Conservation (phyloP, 257 asterid species). For the Jacaranda mimosifolia region DNA sequence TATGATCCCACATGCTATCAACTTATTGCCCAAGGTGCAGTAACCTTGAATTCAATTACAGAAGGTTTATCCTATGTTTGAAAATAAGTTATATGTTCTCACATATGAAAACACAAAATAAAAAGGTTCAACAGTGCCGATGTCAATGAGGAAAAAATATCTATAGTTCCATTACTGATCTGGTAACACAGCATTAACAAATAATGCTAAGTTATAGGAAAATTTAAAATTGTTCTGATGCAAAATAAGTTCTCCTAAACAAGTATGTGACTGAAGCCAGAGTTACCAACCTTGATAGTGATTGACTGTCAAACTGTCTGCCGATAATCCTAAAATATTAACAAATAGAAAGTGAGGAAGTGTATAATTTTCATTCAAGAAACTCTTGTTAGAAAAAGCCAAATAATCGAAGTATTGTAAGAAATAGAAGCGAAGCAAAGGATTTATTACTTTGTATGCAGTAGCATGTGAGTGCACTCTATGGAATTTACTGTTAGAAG, state of each 20-base stretch:
- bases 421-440: background rate
- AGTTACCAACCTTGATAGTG: constrained; percentile 88
- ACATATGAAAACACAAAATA: background rate
- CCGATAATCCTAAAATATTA: constrained; percentile 75
- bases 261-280: background rate
- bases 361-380: background rate
- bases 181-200: constrained; percentile 13
- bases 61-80: constrained; percentile 5
- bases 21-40: too few relatives aligned
- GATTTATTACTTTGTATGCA: background rate
- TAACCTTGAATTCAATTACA: background rate
- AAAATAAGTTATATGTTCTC: background rate
- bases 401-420: constrained; percentile 29
- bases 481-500: background rate
- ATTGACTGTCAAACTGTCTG: constrained; percentile 76
- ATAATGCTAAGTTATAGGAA: background rate
- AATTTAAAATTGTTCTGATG: background rate
- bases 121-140: background rate
- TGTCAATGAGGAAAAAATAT: background rate
- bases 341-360: constrained; percentile 30
- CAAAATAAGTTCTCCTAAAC: background rate
- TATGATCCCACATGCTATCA: too few relatives aligned
- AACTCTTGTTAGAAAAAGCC: background rate
- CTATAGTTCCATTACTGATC: background rate
- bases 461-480: background rate